Conservation (phyloP, 345 rosid genomes). For the Euphorbia lathyris region DNA sequence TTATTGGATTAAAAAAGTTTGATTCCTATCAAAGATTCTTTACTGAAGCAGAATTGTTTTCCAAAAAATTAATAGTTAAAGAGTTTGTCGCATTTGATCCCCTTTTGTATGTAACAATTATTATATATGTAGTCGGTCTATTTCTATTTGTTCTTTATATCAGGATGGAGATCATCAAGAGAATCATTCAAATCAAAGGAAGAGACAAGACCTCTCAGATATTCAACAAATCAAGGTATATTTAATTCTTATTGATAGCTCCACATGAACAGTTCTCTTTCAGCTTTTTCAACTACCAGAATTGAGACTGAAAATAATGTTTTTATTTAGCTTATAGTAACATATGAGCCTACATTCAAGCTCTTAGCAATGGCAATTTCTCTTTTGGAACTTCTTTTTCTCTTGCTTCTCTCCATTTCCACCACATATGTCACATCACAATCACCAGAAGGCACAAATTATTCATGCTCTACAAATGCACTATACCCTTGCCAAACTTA, state of each 20-base stretch:
- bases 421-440: conserved; percentile 26
- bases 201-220: conserved; percentile 19
- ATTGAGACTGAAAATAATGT: conserved; percentile 3
- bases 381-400: conserved; percentile 17
- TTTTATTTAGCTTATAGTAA: conserved; percentile 11
- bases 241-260: conserved; percentile 20
- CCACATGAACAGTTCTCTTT: conserved; percentile 11
- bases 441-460: conserved; percentile 31
- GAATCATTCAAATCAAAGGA: conserved; percentile 28
- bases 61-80: conserved; percentile 8
- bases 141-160: neutral
- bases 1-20: conserved; percentile 17
- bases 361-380: conserved; percentile 36
- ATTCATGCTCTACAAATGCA: conserved; percentile 32
- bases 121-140: neutral
- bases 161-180: conserved; percentile 12
- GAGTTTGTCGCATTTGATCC: conserved; percentile 17
- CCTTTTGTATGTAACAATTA: neutral
- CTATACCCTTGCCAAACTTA: conserved; percentile 35
- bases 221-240: conserved; percentile 16
- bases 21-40: conserved; percentile 24
- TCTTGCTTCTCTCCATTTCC: conserved; percentile 24
- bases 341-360: conserved; percentile 1
- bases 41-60: conserved; percentile 13
- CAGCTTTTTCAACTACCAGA: conserved; percentile 24